Conservation (phyloP, 192 early-diverging fungal genomes). For the Coemansia erecta region DNA sequence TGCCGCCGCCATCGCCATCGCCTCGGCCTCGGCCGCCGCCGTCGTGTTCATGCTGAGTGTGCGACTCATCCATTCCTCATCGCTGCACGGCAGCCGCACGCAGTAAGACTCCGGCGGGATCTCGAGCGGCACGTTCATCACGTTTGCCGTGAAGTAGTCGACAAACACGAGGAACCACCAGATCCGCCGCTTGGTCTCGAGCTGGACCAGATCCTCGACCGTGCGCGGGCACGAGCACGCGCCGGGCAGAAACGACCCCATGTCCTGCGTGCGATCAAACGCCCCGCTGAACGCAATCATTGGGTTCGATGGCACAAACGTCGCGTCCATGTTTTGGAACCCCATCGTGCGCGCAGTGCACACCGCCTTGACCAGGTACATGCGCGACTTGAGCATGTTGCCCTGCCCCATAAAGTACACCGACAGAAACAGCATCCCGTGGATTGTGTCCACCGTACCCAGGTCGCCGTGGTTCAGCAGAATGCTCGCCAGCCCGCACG, state of each 20-base stretch:
- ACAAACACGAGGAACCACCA: slow-evolving; percentile 56
- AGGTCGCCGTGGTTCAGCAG: slow-evolving; percentile 45
- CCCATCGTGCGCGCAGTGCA: slow-evolving; percentile 51
- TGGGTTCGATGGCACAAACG: slow-evolving; percentile 43
- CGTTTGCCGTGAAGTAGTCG: slow-evolving; percentile 53
- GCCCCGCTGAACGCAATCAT: slow-evolving; percentile 42
- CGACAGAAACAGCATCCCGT: slow-evolving; percentile 51
- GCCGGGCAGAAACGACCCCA: background rate
- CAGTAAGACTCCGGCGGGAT: slow-evolving; percentile 52
- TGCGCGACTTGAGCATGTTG: slow-evolving; percentile 53
- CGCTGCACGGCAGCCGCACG: slow-evolving; percentile 53
- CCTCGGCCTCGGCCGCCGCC: background rate
- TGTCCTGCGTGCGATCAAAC: slow-evolving; percentile 23
- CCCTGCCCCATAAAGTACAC: slow-evolving; percentile 55
- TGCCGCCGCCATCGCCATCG: background rate
- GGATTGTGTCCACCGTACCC: slow-evolving; percentile 39
- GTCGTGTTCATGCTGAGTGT: slow-evolving; percentile 17
- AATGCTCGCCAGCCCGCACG: slow-evolving; percentile 45
- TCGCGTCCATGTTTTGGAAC: slow-evolving; percentile 43
- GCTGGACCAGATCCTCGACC: slow-evolving; percentile 24
- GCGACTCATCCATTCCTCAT: slow-evolving; percentile 43
- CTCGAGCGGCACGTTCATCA: slow-evolving; percentile 54
- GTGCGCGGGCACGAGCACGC: slow-evolving; percentile 35
- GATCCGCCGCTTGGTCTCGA: slow-evolving; percentile 46
- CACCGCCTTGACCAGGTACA: slow-evolving; percentile 54